phyloP scores from a whole-genome alignment of 129 eudicot genomes.

The Solidago caesia region DNA sequence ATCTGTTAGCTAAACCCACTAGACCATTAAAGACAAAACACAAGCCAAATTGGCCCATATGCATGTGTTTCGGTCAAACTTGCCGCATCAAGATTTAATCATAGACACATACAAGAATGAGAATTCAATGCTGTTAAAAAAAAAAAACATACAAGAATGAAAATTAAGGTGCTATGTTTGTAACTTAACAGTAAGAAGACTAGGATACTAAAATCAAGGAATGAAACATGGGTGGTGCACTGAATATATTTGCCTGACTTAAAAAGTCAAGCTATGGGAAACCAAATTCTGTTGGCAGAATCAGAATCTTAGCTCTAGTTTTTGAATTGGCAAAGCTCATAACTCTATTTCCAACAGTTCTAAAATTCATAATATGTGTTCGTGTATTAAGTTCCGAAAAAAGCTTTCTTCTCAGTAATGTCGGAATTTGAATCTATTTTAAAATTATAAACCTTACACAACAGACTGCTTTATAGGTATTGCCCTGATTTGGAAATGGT shows the following conservation, averaged over 20 bases:
- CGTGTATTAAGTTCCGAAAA: background rate
- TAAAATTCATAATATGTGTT: background rate
- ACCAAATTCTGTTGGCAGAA: background rate
- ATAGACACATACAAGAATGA: background rate
- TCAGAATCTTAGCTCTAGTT: background rate
- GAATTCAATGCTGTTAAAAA: background rate
- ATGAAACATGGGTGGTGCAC: too few relatives aligned
- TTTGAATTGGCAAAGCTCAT: background rate
- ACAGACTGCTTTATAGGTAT: background rate
- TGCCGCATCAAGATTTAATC: background rate
- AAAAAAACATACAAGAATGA: background rate
- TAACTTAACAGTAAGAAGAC: background rate
- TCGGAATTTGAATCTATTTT: background rate
- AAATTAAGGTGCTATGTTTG: background rate
- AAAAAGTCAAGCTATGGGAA: too few relatives aligned
- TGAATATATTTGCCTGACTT: too few relatives aligned
- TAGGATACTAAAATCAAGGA: too few relatives aligned
- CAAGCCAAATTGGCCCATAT: background rate
- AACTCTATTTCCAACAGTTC: background rate
- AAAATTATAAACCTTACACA: background rate
- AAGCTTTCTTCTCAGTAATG: background rate
- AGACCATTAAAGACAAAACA: background rate
- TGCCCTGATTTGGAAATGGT: background rate
- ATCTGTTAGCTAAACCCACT: background rate
- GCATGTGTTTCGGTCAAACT: background rate